These are phyloP conservation scores for Diaporthe citrichinensis DNA, from an alignment of 2,329 filamentous ascomycete species.

Conservation along the genomic window DNA sequence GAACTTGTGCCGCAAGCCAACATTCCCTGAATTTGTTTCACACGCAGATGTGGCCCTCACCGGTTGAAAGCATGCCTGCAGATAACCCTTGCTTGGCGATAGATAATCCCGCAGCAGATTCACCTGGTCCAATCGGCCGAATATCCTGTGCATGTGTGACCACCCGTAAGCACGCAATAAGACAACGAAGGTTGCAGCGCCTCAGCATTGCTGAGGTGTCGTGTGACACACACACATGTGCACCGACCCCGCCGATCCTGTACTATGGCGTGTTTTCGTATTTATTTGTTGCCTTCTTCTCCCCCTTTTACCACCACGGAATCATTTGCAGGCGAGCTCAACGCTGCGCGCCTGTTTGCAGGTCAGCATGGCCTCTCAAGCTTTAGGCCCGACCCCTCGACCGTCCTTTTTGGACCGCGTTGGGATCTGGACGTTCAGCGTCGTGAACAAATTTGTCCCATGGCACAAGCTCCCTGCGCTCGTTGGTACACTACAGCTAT, in stretches of 20 bases:
- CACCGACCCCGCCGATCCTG: not conserved
- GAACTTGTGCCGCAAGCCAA: not conserved
- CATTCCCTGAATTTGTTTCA: not conserved
- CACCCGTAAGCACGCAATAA: slow-evolving; percentile 6
- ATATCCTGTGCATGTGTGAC: not conserved
- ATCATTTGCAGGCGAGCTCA: not conserved
- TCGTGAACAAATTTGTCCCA: slow-evolving; percentile 8
- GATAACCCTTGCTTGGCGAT: slow-evolving; percentile 20
- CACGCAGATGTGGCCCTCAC: not conserved
- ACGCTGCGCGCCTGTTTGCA: not conserved
- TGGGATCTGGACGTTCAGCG: slow-evolving; percentile 7
- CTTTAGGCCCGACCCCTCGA: slow-evolving; percentile 10
- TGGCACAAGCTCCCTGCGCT: slow-evolving; percentile 56
- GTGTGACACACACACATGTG: slow-evolving; percentile 2
- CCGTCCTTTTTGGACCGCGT: slow-evolving; percentile 1
- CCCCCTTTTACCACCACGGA: not conserved
- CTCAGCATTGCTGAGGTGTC: not conserved
- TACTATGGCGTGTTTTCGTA: not conserved
- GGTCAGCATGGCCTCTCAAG: slow-evolving; percentile 10
- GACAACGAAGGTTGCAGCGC: not conserved
- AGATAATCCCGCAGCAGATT: slow-evolving; percentile 5
- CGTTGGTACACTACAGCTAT: slow-evolving; percentile 58
- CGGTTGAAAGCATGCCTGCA: not conserved
- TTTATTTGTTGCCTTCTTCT: not conserved
- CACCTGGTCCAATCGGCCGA: slow-evolving; percentile 2